Base-by-base conservation (phyloP, 108 stramenopile genomes). In the Nitzschia inconspicua region DNA sequence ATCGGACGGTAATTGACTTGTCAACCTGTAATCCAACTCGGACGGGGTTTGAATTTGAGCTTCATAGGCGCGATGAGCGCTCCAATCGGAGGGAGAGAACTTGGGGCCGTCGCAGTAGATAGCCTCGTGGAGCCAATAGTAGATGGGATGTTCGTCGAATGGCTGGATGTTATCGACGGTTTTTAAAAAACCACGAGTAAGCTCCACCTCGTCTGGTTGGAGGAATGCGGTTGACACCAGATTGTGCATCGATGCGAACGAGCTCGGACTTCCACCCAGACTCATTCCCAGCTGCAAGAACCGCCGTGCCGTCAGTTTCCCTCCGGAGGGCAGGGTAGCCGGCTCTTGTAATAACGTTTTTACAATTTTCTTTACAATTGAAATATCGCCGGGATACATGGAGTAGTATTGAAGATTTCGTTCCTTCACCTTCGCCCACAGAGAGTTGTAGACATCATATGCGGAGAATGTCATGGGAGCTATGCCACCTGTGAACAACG, bases 141-240 rank as follows among this genome's bases (percentile, higher is more conserved):
- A 97, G 22, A 97, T 75, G 6, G 96, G 96, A 56, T 88, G 78
- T 24, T 93, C 89, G 57, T 96, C 96, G 74, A 95, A 97, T 3
- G 84, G 65, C 69, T 97, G 96, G 11, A 60, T 67, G 13, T 58
- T 30, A 13, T 95, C 94, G 20, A 95, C 71, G n/a, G 54, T 40
- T 49, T 87, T 86, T n/a, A 89, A 46, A 76, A 95, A 95, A 3
- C 83, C 72, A 5, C 73, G 69, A 5, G 70, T 66, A 23, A 89
- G 68, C 22, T 75, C 70, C 31, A 61, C 63, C 13, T 54, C 47
- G 20, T 76, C 76, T 32, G 49, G 63, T 4, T 63, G 42, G n/a
- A 88, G 29, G 51, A 93, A 89, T 5, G 96, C 92, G n/a, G 76
- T 57, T n/a, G 69, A 64, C n/a, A 95, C 29, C 9, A 95, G 44